phyloP scores from a whole-genome alignment of 164 flowering plant species.

The Magnolia kwangsiensis region DNA sequence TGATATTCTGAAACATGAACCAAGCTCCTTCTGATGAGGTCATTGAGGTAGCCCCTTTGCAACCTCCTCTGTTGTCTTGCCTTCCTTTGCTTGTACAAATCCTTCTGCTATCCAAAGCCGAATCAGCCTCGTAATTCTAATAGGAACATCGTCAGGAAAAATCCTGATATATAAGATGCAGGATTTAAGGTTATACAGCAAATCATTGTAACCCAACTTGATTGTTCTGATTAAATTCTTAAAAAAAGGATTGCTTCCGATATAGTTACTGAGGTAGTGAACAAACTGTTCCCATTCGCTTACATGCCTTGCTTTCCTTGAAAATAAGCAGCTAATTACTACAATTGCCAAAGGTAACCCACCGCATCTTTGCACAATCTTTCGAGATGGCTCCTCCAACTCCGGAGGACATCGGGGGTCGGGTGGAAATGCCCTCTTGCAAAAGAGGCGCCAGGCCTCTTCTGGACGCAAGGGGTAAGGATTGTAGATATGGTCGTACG shows the following conservation, averaged over 20 bases:
- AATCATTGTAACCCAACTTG: background rate
- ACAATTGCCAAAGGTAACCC: background rate
- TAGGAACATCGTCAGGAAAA: conserved; percentile 16
- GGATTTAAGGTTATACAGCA: background rate
- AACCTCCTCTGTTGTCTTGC: conserved; percentile 17
- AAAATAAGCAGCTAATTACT: background rate
- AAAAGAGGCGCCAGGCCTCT: background rate
- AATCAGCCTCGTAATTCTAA: conserved; percentile 8
- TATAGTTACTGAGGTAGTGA: background rate
- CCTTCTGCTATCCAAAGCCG: conserved; percentile 25
- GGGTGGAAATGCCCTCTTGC: too few relatives aligned
- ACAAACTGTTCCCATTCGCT: background rate
- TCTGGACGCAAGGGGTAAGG: too few relatives aligned
- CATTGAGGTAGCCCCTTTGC: too few relatives aligned
- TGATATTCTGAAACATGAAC: too few relatives aligned
- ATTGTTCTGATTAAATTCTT: background rate
- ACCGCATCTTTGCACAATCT: background rate
- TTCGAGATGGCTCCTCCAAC: background rate
- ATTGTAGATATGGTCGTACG: too few relatives aligned
- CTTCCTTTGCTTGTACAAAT: conserved; percentile 21
- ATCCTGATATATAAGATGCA: conserved; percentile 8
- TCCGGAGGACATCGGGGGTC: too few relatives aligned
- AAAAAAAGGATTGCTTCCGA: background rate
- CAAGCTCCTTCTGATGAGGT: too few relatives aligned
- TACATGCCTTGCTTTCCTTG: background rate